Conservation (phyloP, 139 green algal species). For the Zygnema circumcarinatum region DNA sequence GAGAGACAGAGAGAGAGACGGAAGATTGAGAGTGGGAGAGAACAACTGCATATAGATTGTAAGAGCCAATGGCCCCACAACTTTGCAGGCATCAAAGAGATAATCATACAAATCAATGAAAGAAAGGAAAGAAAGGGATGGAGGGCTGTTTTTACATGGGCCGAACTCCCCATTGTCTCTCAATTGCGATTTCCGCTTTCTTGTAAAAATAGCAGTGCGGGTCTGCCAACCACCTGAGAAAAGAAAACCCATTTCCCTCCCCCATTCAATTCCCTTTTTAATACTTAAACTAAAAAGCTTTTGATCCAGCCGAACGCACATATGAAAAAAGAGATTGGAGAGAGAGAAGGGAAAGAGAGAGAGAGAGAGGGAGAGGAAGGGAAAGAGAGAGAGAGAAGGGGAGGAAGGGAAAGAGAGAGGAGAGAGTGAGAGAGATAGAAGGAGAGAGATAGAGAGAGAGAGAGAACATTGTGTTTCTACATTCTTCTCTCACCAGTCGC, state of each 20-base stretch:
- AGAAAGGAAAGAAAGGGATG: constrained; percentile 77
- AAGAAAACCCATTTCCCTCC: too few relatives aligned
- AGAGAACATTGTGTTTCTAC: too few relatives aligned
- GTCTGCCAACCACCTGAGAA: constrained; percentile 67
- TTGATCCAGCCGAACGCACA: too few relatives aligned
- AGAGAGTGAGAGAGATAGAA: neutral
- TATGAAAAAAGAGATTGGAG: neutral
- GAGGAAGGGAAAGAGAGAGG: neutral
- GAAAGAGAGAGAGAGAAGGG: constrained; percentile 5
- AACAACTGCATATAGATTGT: neutral
- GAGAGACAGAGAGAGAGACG: too few relatives aligned
- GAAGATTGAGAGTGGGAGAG: too few relatives aligned
- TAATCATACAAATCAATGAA: neutral
- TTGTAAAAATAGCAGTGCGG: constrained; percentile 71
- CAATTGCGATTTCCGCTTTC: constrained; percentile 78
- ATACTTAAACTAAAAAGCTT: too few relatives aligned
- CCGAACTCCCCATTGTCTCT: constrained; percentile 46
- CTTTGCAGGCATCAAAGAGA: neutral
- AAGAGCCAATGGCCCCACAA: neutral
- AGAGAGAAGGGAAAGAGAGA: constrained; percentile 9
- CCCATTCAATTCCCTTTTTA: too few relatives aligned
- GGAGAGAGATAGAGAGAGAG: neutral
- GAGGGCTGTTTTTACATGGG: constrained; percentile 78
- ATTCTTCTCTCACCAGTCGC: constrained; percentile 97
- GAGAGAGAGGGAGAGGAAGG: constrained; percentile 3